Evolutionary conservation across 768 basidiomycete genomes (phyloP).

Genomic region (Lactarius trivialis): DNA sequence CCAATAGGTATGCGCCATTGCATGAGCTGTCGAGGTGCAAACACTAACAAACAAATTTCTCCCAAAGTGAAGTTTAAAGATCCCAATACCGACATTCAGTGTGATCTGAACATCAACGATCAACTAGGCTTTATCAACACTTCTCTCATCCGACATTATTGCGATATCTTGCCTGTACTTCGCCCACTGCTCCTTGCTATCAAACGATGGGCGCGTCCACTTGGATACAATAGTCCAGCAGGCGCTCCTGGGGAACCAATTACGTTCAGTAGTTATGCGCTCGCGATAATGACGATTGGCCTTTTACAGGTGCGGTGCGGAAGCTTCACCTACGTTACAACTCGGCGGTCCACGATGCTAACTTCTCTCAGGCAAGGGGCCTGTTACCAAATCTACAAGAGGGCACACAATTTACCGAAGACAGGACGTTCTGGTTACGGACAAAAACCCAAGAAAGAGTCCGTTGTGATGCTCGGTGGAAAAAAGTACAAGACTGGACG

Average conservation of each 20-base stretch:
- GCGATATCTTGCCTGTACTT: conserved; percentile 39
- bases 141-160: conserved; percentile 45
- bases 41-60: conserved; percentile 6
- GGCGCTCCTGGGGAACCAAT: conserved; percentile 15
- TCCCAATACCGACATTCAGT: conserved; percentile 33
- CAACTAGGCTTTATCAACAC: conserved; percentile 51
- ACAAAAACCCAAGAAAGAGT: conserved; percentile 11
- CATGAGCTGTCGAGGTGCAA: background rate
- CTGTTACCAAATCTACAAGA: conserved; percentile 50
- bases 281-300: conserved; percentile 54
- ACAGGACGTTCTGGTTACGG: conserved; percentile 32
- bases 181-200: conserved; percentile 40
- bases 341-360: background rate
- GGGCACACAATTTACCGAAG: conserved; percentile 24
- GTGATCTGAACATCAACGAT: conserved; percentile 60
- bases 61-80: conserved; percentile 47
- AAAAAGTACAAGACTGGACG: conserved; percentile 1
- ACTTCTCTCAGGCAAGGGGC: conserved; percentile 34
- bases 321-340: background rate
- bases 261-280: conserved; percentile 57
- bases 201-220: conserved; percentile 55
- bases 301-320: conserved; percentile 45
- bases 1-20: conserved; percentile 31
- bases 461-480: conserved; percentile 18
- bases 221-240: conserved; percentile 44